phyloP scores from a whole-genome alignment of 2,329 filamentous ascomycete species.

The Coniochaeta pulveracea region DNA sequence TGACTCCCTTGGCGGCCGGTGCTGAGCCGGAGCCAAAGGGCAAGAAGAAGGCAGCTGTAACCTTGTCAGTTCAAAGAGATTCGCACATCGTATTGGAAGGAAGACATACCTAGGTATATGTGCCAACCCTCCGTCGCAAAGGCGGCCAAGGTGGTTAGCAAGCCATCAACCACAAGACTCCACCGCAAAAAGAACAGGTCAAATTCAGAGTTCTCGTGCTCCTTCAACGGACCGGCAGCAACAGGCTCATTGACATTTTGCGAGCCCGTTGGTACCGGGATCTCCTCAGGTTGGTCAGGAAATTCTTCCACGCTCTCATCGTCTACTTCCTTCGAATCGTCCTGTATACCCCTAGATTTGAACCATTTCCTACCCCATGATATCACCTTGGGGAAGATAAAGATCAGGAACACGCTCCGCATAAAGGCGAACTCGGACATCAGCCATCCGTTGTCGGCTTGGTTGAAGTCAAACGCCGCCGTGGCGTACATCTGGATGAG shows the following conservation, averaged over 20 bases:
- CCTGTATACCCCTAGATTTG: slow-evolving; percentile 2
- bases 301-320: slow-evolving; percentile 6
- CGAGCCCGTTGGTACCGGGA: slow-evolving; percentile 27
- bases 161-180: slow-evolving; percentile 53
- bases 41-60: slow-evolving; percentile 46
- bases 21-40: slow-evolving; percentile 61
- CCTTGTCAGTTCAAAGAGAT: neutral
- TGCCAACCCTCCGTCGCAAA: slow-evolving; percentile 56
- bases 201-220: slow-evolving; percentile 42
- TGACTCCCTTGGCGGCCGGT: slow-evolving; percentile 60
- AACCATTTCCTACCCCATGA: slow-evolving; percentile 17
- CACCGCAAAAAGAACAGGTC: slow-evolving; percentile 57
- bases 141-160: slow-evolving; percentile 50
- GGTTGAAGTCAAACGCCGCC: slow-evolving; percentile 39
- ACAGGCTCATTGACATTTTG: slow-evolving; percentile 34
- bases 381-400: slow-evolving; percentile 43
- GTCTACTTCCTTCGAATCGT: neutral
- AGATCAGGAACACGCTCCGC: slow-evolving; percentile 41
- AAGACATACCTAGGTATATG: slow-evolving; percentile 44
- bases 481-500: slow-evolving; percentile 51
- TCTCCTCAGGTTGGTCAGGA: slow-evolving; percentile 26
- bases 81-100: neutral
- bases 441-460: slow-evolving; percentile 43
- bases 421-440: slow-evolving; percentile 45
- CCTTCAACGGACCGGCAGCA: slow-evolving; percentile 18